Base-by-base conservation (phyloP, 1,284 basidiomycete genomes). In the Trichosporon sp. region DNA sequence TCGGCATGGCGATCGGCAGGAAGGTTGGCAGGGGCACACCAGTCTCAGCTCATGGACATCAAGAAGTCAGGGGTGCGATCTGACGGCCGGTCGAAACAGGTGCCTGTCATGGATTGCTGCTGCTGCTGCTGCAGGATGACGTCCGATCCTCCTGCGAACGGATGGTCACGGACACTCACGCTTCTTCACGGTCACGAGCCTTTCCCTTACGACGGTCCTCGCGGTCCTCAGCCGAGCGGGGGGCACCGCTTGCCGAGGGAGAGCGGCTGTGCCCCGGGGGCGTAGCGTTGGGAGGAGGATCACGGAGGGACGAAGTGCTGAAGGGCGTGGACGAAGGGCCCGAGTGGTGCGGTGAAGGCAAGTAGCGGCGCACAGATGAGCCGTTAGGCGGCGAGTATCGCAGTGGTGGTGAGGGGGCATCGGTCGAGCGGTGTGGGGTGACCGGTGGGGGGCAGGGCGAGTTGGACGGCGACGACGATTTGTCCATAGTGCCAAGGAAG, bases 251-350 rank as follows among this genome's bases (percentile, higher is more conserved):
- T 14, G 58, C 56, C 13, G 67, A 68, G 0, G 66, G 67, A 3
- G 71, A 71, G 11, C 69, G 56, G 54, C 69, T 71, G 21, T 54
- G 63, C 10, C 67, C 72, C 13, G 71, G 65, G 25, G 70, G 69
- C 32, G 69, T 70, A 10, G 71, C 68, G 46, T 69, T 65, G 33
- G 66, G 71, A 10, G 67, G 69, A 8, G 71, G 71, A 58, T 75
- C 73, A 37, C 71, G 67, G 8, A 74, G 65, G 27, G 70, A 70
- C 14, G 74, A 74, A 4, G 73, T 74, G 44, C 73, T 74, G 70
- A 66, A 31, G 25, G 49, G n/a, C 49, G 49, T 33, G 31, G 16
- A 36, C 14, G 29, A 36, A 58, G 11, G 62, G 52, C n/a, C 36
- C 49, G 23, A 49, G 58, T n/a, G 29, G 49, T 3, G 49, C 31